Conservation (phyloP, 129 eudicot genomes). For the Apium graveolens region DNA sequence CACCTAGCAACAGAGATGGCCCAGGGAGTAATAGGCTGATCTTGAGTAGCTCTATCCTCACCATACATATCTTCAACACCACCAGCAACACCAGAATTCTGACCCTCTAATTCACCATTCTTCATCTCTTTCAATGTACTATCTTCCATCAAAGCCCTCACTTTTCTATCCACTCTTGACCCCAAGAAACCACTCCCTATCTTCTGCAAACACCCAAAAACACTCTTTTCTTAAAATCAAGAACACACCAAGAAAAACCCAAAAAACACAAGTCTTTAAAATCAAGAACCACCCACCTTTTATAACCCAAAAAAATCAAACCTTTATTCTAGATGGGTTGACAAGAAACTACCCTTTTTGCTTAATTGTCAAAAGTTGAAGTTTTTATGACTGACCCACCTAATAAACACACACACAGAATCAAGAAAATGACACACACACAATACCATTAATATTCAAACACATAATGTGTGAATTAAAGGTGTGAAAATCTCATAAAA, state of each 20-base stretch:
- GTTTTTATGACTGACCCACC: not conserved
- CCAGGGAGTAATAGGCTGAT: slow-evolving; percentile 85
- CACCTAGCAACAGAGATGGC: slow-evolving; percentile 79
- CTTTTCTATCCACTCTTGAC: slow-evolving; percentile 17
- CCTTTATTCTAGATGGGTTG: not conserved
- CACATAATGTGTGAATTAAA: not conserved
- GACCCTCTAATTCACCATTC: slow-evolving; percentile 24
- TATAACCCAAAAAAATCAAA: slow-evolving; percentile 13
- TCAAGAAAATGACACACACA: not conserved
- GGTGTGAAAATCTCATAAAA: not conserved
- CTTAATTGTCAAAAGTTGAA: slow-evolving; percentile 1
- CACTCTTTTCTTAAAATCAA: not conserved
- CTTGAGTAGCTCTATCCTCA: slow-evolving; percentile 50
- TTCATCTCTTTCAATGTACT: slow-evolving; percentile 29
- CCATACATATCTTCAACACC: slow-evolving; percentile 71
- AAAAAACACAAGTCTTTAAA: not conserved
- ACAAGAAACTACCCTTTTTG: not conserved
- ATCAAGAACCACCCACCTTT: not conserved
- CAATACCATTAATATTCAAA: not conserved
- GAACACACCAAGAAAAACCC: not conserved
- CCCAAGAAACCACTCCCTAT: slow-evolving; percentile 13
- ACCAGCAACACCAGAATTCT: slow-evolving; percentile 29
- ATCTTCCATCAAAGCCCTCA: slow-evolving; percentile 25
- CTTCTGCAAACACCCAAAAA: slow-evolving; percentile 28
- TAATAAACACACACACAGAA: not conserved